Percentiles rank a stretch among this genome's conserved stretches.
Conservation (phyloP, 176 grass and related monocot species). For the Oropetium thomaeum region DNA sequence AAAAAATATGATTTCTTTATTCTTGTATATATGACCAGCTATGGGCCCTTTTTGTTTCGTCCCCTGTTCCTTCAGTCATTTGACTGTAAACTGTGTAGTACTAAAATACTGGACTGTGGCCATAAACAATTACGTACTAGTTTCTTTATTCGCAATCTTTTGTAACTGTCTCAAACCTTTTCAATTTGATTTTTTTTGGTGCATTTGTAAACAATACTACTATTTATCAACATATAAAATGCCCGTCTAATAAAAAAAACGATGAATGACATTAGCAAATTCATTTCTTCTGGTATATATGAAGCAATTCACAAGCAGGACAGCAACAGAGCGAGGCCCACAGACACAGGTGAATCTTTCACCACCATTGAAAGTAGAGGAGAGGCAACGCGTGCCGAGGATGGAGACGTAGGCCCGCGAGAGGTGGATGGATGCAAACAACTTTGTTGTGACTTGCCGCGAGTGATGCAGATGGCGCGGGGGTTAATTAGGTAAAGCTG, state of each 20-base stretch:
- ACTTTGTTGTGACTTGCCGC: constrained; percentile 20
- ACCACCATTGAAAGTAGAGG: constrained; percentile 5
- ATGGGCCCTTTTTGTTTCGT: too few species aligned
- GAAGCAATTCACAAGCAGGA: not conserved
- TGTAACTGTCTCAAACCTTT: too few species aligned
- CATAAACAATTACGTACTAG: too few species aligned
- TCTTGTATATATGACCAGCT: not conserved
- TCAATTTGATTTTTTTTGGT: too few species aligned
- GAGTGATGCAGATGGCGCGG: constrained; percentile 22
- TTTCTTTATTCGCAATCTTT: too few species aligned
- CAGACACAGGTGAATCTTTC: constrained; percentile 14
- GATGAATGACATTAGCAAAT: not conserved
- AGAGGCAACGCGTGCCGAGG: constrained; percentile 11
- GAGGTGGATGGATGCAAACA: constrained; percentile 25
- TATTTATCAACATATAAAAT: too few species aligned
- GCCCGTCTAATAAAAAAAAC: too few species aligned
- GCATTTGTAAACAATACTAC: too few species aligned
- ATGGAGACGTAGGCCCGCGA: constrained; percentile 12
- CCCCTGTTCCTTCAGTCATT: too few species aligned
- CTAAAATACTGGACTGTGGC: too few species aligned
- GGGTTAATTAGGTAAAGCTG: constrained; percentile 31
- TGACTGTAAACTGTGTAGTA: too few species aligned
- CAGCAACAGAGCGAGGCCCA: constrained; percentile 11
- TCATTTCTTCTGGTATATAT: not conserved
- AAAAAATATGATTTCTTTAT: too few species aligned